Base-by-base conservation (phyloP, 208 protist genomes). In the Crithidia sp. region DNA sequence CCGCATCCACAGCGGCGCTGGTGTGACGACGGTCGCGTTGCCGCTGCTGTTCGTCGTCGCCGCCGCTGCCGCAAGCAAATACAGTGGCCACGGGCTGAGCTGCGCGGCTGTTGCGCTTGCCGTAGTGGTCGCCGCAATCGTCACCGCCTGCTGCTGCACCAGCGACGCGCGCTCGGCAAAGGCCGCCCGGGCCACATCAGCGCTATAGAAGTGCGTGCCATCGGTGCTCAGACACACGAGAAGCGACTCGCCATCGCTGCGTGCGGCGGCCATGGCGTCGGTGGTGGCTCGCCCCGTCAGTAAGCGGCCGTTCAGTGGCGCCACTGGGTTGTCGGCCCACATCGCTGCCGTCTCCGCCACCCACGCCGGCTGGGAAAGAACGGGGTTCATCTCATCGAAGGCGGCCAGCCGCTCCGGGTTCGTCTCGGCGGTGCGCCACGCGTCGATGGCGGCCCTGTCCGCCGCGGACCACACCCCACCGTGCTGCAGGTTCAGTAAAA, bases 121-220 rank as follows among this genome's bases (percentile, higher is more conserved):
- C 36, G 13, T 14, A 2, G 41, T 47, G 0, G 36, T n/a, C n/a
- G 64, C 67, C 39, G 50, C 47, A n/a, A 74, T 62, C 8, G 19
- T 72, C 59, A 56, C 44, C 10, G 57, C 14, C 14, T 39, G 28
- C 28, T 67, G 49, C 52, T 44, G 55, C n/a, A 17, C 45, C 37
- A 9, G 39, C 45, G 19, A n/a, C 16, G 3, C 43, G n/a, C 19
- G 28, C 28, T 28, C 45, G 0, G 63, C 43, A 19, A 69, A 44
- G 39, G 63, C 65, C 4, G 56, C 57, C 3, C 73, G 73, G 17
- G 73, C 64, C 36, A 77, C 52, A 67, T 91, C 89, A 54, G 89
- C 76, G 76, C 84, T 90, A 71, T 86, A 89, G 65, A 90, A 94
- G 52, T 83, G 75, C 50, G 44, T n/a, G 28, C 89, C 89, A 52